These are phyloP conservation scores for Reticulascus tulasneorum DNA, from an alignment of 2,329 filamentous ascomycete species.

Conservation along the genomic window DNA sequence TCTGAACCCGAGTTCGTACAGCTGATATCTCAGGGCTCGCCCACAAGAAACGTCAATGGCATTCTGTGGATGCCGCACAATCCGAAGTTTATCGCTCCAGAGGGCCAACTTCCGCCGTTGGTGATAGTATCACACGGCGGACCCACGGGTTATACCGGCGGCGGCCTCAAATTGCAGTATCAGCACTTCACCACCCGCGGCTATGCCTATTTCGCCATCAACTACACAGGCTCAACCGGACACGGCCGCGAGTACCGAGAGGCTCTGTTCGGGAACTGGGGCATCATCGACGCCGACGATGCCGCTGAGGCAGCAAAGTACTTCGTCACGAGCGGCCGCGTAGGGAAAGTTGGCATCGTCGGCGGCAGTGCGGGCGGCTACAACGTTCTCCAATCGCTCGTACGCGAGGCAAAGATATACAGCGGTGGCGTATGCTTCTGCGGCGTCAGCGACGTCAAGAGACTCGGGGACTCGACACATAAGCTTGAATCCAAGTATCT, in stretches of 20 bases:
- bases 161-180: slow-evolving; percentile 37
- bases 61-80: slow-evolving; percentile 49
- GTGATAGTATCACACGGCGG: slow-evolving; percentile 50
- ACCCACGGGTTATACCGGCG: slow-evolving; percentile 38
- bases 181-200: slow-evolving; percentile 54
- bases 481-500: slow-evolving; percentile 54
- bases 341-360: slow-evolving; percentile 42
- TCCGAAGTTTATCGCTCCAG: slow-evolving; percentile 32
- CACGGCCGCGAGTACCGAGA: slow-evolving; percentile 48
- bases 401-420: slow-evolving; percentile 41
- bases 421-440: slow-evolving; percentile 46
- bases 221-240: slow-evolving; percentile 49
- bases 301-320: slow-evolving; percentile 41
- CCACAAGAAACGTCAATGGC: slow-evolving; percentile 33
- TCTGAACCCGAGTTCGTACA: slow-evolving; percentile 33
- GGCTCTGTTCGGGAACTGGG: slow-evolving; percentile 45
- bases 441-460: slow-evolving; percentile 47
- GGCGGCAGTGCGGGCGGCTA: slow-evolving; percentile 52
- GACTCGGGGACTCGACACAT: slow-evolving; percentile 44
- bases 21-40: slow-evolving; percentile 20
- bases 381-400: slow-evolving; percentile 45
- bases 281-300: slow-evolving; percentile 47
- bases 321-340: slow-evolving; percentile 30
- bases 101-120: slow-evolving; percentile 39
- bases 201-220: slow-evolving; percentile 46